A percentile compares a stretch with the other conserved stretches of the same genome.
Evolutionary conservation across 257 asterid species (phyloP).

Genomic region (Ophiorrhiza pumila): DNA sequence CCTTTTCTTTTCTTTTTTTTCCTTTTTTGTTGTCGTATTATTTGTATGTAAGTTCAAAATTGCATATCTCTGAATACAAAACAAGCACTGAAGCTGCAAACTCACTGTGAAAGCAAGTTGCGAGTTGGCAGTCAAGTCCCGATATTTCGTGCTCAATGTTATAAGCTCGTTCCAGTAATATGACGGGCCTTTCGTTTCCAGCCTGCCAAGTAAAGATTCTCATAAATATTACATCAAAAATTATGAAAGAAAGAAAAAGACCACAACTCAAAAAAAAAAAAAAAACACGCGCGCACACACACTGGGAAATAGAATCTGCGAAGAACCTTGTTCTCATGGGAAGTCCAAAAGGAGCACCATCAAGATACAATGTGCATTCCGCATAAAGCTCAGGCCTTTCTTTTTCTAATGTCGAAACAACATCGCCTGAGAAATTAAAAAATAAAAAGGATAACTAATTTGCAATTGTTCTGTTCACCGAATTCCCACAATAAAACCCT

Average conservation of each 20-base stretch:
- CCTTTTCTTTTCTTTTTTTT: background rate
- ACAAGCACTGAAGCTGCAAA: constrained; percentile 8
- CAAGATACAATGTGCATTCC: constrained; percentile 73
- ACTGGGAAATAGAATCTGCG: too few species aligned
- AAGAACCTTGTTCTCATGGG: constrained; percentile 90
- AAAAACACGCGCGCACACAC: background rate
- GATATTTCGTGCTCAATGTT: constrained; percentile 88
- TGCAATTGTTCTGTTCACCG: background rate
- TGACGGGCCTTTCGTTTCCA: constrained; percentile 77
- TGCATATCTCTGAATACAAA: background rate
- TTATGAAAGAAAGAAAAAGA: background rate
- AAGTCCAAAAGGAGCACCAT: constrained; percentile 98
- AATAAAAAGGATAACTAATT: background rate
- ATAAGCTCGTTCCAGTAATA: constrained; percentile 92
- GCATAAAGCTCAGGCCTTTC: constrained; percentile 75
- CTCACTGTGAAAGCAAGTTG: constrained; percentile 83
- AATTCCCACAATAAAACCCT: background rate
- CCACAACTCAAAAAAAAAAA: background rate
- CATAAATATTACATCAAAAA: background rate
- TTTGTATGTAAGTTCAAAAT: background rate
- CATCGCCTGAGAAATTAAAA: constrained; percentile 43
- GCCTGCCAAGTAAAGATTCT: constrained; percentile 40
- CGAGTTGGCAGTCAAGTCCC: constrained; percentile 89
- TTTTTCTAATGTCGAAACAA: constrained; percentile 58
- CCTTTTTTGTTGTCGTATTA: background rate